phyloP scores from a whole-genome alignment of 139 green algal species.

The Chlamydomonas schloesseri region DNA sequence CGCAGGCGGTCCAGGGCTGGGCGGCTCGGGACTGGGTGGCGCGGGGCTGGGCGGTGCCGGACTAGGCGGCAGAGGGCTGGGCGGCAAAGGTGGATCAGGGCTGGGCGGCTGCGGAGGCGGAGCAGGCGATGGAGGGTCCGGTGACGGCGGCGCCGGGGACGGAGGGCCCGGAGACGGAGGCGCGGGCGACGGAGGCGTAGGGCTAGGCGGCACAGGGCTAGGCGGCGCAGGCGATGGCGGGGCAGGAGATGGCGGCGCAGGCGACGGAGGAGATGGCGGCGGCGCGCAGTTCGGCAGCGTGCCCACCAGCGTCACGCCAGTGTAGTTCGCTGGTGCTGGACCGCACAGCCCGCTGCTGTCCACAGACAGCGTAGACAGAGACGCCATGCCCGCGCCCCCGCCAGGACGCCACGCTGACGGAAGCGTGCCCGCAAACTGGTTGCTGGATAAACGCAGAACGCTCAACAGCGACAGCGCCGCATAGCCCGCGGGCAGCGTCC shows the following conservation, averaged over 20 bases:
- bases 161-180: background rate
- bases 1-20: no score
- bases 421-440: slow-evolving; percentile 41
- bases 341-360: background rate
- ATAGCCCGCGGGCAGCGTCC: slow-evolving; percentile 1
- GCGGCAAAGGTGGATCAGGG: background rate
- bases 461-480: background rate
- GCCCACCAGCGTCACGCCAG: background rate
- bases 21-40: no score
- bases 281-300: slow-evolving; percentile 2
- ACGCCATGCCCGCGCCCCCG: background rate
- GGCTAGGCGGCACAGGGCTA: background rate
- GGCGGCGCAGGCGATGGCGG: background rate
- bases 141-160: background rate
- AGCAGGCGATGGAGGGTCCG: background rate
- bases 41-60: background rate
- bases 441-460: slow-evolving; percentile 36
- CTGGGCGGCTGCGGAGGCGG: background rate
- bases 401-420: background rate
- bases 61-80: no score
- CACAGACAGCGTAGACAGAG: background rate
- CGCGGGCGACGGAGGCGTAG: background rate
- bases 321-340: background rate
- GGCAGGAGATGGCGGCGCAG: no score
- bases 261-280: background rate